Conservation (phyloP, 192 early-diverging fungal genomes). For the Umbelopsis sp. region DNA sequence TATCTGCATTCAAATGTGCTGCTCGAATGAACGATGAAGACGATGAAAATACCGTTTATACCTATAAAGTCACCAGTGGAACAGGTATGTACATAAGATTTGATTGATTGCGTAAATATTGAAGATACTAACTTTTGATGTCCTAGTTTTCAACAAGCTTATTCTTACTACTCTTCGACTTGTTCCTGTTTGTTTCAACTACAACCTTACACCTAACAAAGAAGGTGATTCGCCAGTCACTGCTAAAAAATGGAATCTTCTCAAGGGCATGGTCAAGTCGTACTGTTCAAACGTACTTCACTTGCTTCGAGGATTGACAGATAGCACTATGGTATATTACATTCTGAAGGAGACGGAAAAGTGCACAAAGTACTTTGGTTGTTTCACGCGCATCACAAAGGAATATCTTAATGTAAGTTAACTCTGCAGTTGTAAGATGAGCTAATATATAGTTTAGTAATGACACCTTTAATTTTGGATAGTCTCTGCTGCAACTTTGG, state of each 20-base stretch:
- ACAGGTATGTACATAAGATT: slow-evolving; percentile 24
- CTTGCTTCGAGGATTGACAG: slow-evolving; percentile 82
- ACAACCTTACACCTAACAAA: slow-evolving; percentile 54
- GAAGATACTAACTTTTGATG: slow-evolving; percentile 19
- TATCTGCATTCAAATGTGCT: slow-evolving; percentile 85
- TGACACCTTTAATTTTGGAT: background rate
- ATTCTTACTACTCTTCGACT: slow-evolving; percentile 74
- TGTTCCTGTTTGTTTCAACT: slow-evolving; percentile 67
- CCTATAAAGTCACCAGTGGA: slow-evolving; percentile 73
- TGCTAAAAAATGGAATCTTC: slow-evolving; percentile 66
- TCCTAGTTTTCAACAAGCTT: slow-evolving; percentile 77
- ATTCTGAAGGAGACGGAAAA: slow-evolving; percentile 82
- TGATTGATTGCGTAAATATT: background rate
- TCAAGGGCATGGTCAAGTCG: slow-evolving; percentile 81
- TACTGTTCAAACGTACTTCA: slow-evolving; percentile 75
- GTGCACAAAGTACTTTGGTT: slow-evolving; percentile 73
- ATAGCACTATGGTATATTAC: slow-evolving; percentile 81
- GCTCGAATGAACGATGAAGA: slow-evolving; percentile 75
- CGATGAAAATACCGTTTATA: slow-evolving; percentile 43
- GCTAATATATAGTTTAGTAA: background rate
- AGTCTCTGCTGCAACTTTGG: slow-evolving; percentile 52
- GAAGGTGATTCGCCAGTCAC: slow-evolving; percentile 36
- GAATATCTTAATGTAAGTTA: slow-evolving; percentile 75
- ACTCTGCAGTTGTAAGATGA: background rate
- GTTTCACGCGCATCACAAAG: slow-evolving; percentile 79